Conservation (phyloP, 495 filamentous ascomycete species). For the Trichocladium uniseriatum region DNA sequence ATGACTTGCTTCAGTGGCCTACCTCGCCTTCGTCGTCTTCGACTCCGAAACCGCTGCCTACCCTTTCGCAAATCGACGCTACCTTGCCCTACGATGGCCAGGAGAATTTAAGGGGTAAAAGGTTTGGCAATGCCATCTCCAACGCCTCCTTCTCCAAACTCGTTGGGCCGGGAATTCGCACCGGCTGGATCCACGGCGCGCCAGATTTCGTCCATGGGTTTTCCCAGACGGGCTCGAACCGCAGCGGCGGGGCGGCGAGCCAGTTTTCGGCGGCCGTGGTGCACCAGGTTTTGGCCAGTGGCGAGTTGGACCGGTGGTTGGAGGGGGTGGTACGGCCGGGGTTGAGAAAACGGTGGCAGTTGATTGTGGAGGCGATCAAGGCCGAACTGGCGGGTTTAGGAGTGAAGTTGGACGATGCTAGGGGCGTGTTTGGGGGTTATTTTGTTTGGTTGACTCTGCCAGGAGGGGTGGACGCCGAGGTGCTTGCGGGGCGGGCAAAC, state of each 20-base stretch:
- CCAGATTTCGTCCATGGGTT: conserved; percentile 57
- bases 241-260: conserved; percentile 68
- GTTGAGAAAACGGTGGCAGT: conserved; percentile 48
- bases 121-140: conserved; percentile 65
- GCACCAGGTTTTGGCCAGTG: conserved; percentile 45
- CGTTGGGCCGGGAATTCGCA: conserved; percentile 65
- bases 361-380: conserved; percentile 45
- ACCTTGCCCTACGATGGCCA: conserved; percentile 30
- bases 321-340: conserved; percentile 35
- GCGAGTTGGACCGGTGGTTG: conserved; percentile 40
- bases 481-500: conserved; percentile 46
- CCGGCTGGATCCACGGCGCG: conserved; percentile 74
- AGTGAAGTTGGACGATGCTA: conserved; percentile 22
- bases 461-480: conserved; percentile 31
- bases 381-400: conserved; percentile 51
- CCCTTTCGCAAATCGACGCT: conserved; percentile 69
- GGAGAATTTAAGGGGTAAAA: conserved; percentile 13
- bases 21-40: conserved; percentile 3
- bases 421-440: conserved; percentile 56
- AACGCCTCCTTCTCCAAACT: conserved; percentile 86
- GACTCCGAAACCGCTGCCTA: conserved; percentile 38
- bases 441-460: conserved; percentile 73
- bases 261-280: conserved; percentile 62
- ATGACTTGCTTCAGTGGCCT: conserved; percentile 77
- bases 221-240: conserved; percentile 58